Evolutionary conservation across 1,139 yeast genomes (phyloP), one percentile per base, ranked within the genome.

Genomic region (Nakaseomyces kungkrabaensis): DNA sequence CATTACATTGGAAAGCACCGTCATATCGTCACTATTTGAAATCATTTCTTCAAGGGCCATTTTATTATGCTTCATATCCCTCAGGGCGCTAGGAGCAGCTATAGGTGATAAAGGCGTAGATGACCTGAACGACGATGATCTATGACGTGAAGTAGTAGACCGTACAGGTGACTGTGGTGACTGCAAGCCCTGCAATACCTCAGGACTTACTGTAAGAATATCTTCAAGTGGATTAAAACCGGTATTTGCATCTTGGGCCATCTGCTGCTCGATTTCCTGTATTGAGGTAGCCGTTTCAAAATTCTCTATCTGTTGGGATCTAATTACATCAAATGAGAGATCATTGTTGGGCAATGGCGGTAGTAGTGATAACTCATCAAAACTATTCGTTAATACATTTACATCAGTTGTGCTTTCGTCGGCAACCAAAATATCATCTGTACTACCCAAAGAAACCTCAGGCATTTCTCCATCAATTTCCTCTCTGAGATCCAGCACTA

Each of bases 321-420:
- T 41, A n/a, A 41, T 41, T 11, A 41, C 44, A 7, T 41, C 44
- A 27, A 41, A 41, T 4, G 44, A 41, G 6, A 41, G 25, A 17
- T 41, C 44, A 11, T 41, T 49, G 34, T 55, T 51, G 24, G 68
- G 68, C 45, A 63, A 49, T 5, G 68, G 68, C 22, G 68, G 68
- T 33, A 63, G 50, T 40, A 63, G 50, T 22, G 57, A 51, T 25
- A 58, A 46, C 42, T 60, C 62, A 37, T 57, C 61, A 27, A 50
- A 51, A 41, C 58, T 56, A 29, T 13, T 47, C 47, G 7, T 48
- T 22, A 3, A 33, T 24, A 13, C 42, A 38, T 38, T 38, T 3
- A 25, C 11, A 1, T 38, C 42, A 4, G 42, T 38, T 13, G 13
- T 38, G 13, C 42, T 38, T 8, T 38, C 42, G 5, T 38, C 42